Evolutionary conservation across 768 basidiomycete species (phyloP).

Genomic region (Lactifluus piperatus): DNA sequence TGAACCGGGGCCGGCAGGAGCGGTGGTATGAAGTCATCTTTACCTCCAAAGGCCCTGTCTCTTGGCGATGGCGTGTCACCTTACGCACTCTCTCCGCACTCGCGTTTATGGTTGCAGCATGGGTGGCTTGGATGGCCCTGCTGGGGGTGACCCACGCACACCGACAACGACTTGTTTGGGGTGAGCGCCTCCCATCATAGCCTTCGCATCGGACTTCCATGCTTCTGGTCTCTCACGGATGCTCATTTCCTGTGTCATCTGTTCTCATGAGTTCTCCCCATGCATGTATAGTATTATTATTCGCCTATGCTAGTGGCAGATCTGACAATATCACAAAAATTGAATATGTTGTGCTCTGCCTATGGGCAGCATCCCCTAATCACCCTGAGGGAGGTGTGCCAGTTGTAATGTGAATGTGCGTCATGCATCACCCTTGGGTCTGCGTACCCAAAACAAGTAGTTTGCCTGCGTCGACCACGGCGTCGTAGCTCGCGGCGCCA

Average conservation of each 20-base stretch:
- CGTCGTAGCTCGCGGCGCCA: constrained; percentile 48
- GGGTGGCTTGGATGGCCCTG: constrained; percentile 50
- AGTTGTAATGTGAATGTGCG: not conserved
- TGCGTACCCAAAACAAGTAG: constrained; percentile 85
- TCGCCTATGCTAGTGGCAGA: not conserved
- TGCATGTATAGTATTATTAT: constrained; percentile 3
- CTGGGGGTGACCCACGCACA: constrained; percentile 67
- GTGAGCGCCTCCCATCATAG: constrained; percentile 68
- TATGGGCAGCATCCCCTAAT: not conserved
- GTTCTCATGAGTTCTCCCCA: not conserved
- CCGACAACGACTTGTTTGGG: constrained; percentile 69
- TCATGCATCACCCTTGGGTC: constrained; percentile 32
- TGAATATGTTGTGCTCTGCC: not conserved
- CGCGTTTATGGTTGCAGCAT: constrained; percentile 50
- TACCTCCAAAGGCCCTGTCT: constrained; percentile 62
- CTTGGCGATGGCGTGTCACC: constrained; percentile 56
- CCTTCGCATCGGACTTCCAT: too few species aligned
- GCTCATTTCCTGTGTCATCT: not conserved
- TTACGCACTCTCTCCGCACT: constrained; percentile 36
- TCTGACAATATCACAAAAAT: not conserved
- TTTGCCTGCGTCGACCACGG: constrained; percentile 50
- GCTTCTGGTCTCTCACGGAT: not conserved
- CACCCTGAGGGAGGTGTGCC: too few species aligned
- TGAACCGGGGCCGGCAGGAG: constrained; percentile 71
- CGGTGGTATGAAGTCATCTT: constrained; percentile 70